Percentiles rank a stretch among this genome's conserved stretches.
Evolutionary conservation across 176 grass and related monocot genomes (phyloP).

Genomic region (Puccinellia tenuiflora): DNA sequence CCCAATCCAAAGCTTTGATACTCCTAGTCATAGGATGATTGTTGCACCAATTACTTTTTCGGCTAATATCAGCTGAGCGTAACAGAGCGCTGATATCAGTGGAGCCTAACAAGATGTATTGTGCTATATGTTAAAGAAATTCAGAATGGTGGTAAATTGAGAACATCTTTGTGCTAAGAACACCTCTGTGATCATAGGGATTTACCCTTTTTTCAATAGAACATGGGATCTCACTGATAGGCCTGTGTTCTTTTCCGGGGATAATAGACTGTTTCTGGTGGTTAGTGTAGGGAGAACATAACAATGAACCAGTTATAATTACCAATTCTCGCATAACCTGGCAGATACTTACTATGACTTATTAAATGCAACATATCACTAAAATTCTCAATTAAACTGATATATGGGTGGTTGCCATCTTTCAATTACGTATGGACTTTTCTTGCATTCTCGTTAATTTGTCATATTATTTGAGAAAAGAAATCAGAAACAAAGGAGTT

Average conservation of each 20-base stretch:
- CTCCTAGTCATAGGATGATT: background rate
- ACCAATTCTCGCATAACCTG: background rate
- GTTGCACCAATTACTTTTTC: slow-evolving; percentile 9
- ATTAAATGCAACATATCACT: background rate
- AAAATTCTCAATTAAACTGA: background rate
- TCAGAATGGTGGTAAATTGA: background rate
- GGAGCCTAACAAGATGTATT: background rate
- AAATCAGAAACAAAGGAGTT: too few species aligned
- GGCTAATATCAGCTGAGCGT: background rate
- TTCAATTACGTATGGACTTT: background rate
- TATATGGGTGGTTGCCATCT: background rate
- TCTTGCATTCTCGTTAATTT: background rate
- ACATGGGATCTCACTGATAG: background rate
- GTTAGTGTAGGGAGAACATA: background rate
- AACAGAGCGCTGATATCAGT: background rate
- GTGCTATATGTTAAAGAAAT: slow-evolving; percentile 2
- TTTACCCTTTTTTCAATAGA: background rate
- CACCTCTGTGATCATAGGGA: background rate
- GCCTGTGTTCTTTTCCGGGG: background rate
- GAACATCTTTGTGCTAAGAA: background rate
- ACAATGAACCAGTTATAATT: background rate
- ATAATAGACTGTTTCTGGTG: slow-evolving; percentile 7
- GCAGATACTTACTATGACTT: background rate
- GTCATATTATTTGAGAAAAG: background rate
- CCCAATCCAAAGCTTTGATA: background rate